These are phyloP conservation scores for Lolium perenne DNA, from an alignment of 176 grass and related monocot genomes.

Conservation along the genomic window DNA sequence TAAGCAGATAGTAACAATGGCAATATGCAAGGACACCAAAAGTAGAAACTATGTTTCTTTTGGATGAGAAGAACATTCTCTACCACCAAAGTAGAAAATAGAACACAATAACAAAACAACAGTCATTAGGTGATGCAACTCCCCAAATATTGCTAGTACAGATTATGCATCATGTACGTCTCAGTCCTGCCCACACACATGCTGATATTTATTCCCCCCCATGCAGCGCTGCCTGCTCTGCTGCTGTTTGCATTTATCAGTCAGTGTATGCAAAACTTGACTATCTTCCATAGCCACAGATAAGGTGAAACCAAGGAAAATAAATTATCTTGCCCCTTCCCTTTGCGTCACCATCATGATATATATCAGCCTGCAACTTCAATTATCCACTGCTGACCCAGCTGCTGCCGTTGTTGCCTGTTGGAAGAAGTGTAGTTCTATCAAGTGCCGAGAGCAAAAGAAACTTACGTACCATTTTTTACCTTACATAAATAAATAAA, in stretches of 20 bases:
- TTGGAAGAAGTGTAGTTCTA: constrained; percentile 32
- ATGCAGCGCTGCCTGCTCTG: constrained; percentile 22
- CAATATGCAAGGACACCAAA: background rate
- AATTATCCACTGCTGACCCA: background rate
- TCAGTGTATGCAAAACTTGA: background rate
- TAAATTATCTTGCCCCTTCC: constrained; percentile 2
- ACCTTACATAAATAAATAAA: background rate
- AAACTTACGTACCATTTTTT: background rate
- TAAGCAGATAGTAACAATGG: background rate
- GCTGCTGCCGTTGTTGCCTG: background rate
- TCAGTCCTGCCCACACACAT: background rate
- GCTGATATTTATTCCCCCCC: background rate
- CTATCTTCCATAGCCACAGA: background rate
- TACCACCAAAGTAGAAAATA: background rate
- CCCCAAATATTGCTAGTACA: too few relatives aligned
- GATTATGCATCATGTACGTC: background rate
- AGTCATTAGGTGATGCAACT: too few relatives aligned
- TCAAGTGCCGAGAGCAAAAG: background rate
- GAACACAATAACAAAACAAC: background rate
- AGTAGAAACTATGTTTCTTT: background rate
- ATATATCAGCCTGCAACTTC: background rate
- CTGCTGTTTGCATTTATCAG: constrained; percentile 29
- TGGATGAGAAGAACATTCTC: background rate
- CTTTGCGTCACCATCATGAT: background rate
- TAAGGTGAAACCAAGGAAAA: background rate